Base-by-base conservation (phyloP, 1,284 basidiomycete genomes). In the Waitea zeae region DNA sequence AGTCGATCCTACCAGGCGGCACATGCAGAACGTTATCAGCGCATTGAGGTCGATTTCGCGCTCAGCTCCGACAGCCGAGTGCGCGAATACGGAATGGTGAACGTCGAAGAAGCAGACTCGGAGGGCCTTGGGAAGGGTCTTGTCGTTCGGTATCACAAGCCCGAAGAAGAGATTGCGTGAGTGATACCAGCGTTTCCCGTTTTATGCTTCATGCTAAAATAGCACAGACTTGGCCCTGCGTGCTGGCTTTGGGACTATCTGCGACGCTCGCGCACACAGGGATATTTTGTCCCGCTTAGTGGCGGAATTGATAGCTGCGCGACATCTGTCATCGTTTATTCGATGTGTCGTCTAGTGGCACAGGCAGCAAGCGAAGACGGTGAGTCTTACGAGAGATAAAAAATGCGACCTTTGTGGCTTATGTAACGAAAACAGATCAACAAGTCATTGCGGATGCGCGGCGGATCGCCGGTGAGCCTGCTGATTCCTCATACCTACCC, bases 161-260 rank as follows among this genome's bases (percentile, higher is more conserved):
- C 93, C 0, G 90, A 96, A 53, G 92, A 97, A 53, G 95, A 98
- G 58, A 96, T 98, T 42, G 92, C 93, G 87, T 92, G 45, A 48
- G 86, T 69, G 5, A 17, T 33, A 12, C 20, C 5, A 22, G 30
- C 24, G 34, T 30, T 19, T 18, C 36, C 3, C 17, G 17, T 19
- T 31, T 37, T 19, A 12, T n/a, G 12, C 22, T 18, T n/a, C 20
- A 15, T 20, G 4, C 22, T 33, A 9, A 17, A 33, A 27, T 14
- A 34, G 36, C 22, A 29, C 6, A 95, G 89, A 2, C 62, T 96
- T 2, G 95, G 93, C 4, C 93, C 93, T 1, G 95, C 93, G 3
- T 98, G 93, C 51, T 99, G 93, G 93, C 65, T 99, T 5, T 99
- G 93, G 95, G 95, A 99, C 54, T 98, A 98, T 49, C 69, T 99